Evolutionary conservation across 2,329 filamentous ascomycete species (phyloP), one percentile per base, ranked within the genome.

Genomic region (Pseudogymnoascus sp.): DNA sequence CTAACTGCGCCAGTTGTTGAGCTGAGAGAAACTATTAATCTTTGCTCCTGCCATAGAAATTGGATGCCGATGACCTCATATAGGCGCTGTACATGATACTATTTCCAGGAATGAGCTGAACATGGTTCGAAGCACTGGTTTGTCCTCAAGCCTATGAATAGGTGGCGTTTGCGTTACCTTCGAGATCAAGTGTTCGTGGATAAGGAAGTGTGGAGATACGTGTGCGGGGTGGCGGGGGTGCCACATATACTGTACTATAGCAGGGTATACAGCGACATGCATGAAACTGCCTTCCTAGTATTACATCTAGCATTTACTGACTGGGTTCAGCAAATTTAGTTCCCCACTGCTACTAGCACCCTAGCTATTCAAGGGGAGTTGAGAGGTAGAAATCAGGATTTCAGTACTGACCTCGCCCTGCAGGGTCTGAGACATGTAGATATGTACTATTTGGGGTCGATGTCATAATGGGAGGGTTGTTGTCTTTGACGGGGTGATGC

Each of bases 41-140:
- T 29, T 29, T 10, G 41, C 24, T 50, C 9, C 8, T 44, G 24
- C 41, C 41, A 50, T 50, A 50, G 24, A 50, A n/a, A 50, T 50
- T 50, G 41, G 41, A 50, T 13, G 41, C 41, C 41, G 41, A 13
- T 50, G 41, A 50, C 41, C 41, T 50, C 41, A 50, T 50, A 50
- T 31, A 50, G 41, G 41, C 41, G 4, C 24, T 50, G 13, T 31
- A 29, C 24, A 50, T 50, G 41, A 31, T 50, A 50, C 41, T 29
- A 50, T 50, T 50, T 50, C 24, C 41, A 50, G 24, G 24, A 50
- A 13, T 29, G 41, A 47, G 41, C 24, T 29, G 13, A 9, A 31
- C 41, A 50, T 31, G 41, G 41, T 31, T 50, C 41, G 24, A 50
- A 29, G 24, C 41, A 50, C 41, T 29, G 24, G 8, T 29, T 15